A percentile compares a stretch with the other conserved stretches of the same genome.
Conservation (phyloP, 768 basidiomycete genomes). For the Psilocybe azurescens region DNA sequence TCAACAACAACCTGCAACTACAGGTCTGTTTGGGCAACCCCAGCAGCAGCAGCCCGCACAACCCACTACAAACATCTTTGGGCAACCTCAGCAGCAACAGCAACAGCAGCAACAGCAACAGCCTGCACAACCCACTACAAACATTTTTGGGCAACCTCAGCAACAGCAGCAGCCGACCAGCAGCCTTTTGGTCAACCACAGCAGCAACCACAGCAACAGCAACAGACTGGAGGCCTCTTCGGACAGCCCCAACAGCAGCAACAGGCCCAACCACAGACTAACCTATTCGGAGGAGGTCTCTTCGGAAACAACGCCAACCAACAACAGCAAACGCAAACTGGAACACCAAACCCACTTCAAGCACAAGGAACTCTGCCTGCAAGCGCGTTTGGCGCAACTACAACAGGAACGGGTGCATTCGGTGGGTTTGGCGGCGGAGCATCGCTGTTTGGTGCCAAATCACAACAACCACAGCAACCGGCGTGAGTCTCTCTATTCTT, state of each 20-base stretch:
- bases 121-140: constrained; percentile 28
- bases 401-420: constrained; percentile 19
- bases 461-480: constrained; percentile 36
- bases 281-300: constrained; percentile 23
- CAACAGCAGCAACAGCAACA: constrained; percentile 29
- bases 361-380: constrained; percentile 36
- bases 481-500: constrained; percentile 7
- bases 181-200: constrained; percentile 33
- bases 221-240: constrained; percentile 29
- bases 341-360: constrained; percentile 27
- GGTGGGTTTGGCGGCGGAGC: constrained; percentile 25
- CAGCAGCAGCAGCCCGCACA: constrained; percentile 19
- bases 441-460: constrained; percentile 36
- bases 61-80: constrained; percentile 30
- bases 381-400: constrained; percentile 29
- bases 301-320: constrained; percentile 23
- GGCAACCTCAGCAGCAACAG: constrained; percentile 28
- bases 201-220: constrained; percentile 32
- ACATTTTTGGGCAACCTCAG: constrained; percentile 38
- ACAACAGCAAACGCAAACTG: constrained; percentile 31
- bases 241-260: constrained; percentile 30
- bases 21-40: constrained; percentile 1
- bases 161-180: constrained; percentile 29
- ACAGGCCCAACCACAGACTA: constrained; percentile 26
- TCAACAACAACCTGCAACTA: constrained; percentile 14